Conservation (phyloP, 805 yeast species). For the Candida taoyuanica region DNA sequence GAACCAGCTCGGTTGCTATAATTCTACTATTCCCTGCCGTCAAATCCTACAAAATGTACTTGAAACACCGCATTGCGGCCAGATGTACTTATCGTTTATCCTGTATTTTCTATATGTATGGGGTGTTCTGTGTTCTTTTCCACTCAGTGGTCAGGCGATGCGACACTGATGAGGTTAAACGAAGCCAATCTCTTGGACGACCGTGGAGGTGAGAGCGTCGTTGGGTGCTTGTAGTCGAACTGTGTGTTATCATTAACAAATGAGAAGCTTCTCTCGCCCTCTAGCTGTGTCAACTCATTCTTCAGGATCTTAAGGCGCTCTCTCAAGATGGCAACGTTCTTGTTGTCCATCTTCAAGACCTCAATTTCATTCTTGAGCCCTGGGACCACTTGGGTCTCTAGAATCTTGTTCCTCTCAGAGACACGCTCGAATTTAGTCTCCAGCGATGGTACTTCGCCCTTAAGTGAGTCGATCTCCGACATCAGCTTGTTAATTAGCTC, state of each 20-base stretch:
- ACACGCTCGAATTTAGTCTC: conserved; percentile 37
- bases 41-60: no score
- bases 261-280: conserved; percentile 3
- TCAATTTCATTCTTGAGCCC: conserved; percentile 39
- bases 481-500: conserved; percentile 43
- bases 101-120: no score
- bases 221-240: background rate
- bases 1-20: no score
- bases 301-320: conserved; percentile 28
- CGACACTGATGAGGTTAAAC: conserved; percentile 16
- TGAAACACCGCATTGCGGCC: no score
- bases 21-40: no score
- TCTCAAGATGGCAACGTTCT: conserved; percentile 19
- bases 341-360: conserved; percentile 26
- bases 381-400: conserved; percentile 42
- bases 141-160: conserved; percentile 1
- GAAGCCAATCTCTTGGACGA: conserved; percentile 13
- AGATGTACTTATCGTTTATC: no score
- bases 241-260: background rate
- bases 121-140: no score
- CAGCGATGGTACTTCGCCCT: conserved; percentile 33
- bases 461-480: conserved; percentile 40
- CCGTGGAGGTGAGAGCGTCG: conserved; percentile 4
- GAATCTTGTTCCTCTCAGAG: conserved; percentile 36
- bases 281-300: conserved; percentile 30